Base-by-base conservation (phyloP, 2,329 filamentous ascomycete genomes). In the Fonsecaea pedrosoi region DNA sequence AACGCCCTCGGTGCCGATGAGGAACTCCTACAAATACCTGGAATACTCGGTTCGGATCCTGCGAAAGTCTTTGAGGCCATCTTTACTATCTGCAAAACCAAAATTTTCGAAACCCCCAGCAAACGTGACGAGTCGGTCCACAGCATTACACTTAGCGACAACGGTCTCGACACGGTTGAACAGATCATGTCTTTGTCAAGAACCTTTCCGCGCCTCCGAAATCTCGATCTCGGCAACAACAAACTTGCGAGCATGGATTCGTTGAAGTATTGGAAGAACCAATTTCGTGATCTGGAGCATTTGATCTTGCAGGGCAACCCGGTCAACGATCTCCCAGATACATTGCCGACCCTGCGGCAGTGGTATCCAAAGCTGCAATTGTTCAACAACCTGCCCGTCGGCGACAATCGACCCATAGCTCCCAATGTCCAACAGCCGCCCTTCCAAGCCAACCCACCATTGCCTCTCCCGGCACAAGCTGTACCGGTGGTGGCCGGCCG, bases 1-100 rank as follows among this genome's bases (percentile, higher is more conserved):
- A 93, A 92, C n/a, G 83, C 85, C 0, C 86, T 98, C 9, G 89
- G 86, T 37, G 82, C 86, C 56, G 94, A 98, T 73, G 81, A 87
- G 1, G 87, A 82, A 66, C 50, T 61, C 21, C 45, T 35, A 54
- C 45, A 53, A 54, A 61, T 61, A 12, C 59, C 59, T 34, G 45
- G 53, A 10, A 61, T 61, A 25, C 5, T 38, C 21, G 42, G 34
- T 13, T 48, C 45, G 32, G 86, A 85, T 66, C 87, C 89, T 3
- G 86, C 90, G 70, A 99, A 97, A 77, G 91, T 97, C 69, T 97
- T 98, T 80, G 92, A 91, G 60, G 94, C 92, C 1, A 84, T 98
- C 69, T 96, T 98, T 91, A 88, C 87, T 66, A 89, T 97, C 55
- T 93, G 92, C 76, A 89, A 96, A 61, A 82, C 87, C 68, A 85